phyloP scores from a whole-genome alignment of 2,329 filamentous ascomycete genomes.

The Chrysoporthe cubensis region DNA sequence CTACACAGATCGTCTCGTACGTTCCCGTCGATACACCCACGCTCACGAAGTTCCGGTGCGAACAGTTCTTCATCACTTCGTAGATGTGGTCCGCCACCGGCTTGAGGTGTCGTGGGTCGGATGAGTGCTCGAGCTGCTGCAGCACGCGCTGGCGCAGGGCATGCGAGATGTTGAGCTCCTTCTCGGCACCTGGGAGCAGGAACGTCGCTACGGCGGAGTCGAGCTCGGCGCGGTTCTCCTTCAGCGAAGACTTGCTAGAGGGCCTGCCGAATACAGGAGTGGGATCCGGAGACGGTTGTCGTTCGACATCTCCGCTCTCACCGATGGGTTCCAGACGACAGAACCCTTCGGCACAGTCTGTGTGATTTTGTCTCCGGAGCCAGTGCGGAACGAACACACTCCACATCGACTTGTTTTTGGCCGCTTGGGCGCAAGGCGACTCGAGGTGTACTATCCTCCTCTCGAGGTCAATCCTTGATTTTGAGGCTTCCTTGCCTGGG shows the following conservation, averaged over 20 bases:
- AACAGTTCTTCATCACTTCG: conserved; percentile 51
- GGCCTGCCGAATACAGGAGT: conserved; percentile 32
- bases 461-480: conserved; percentile 21
- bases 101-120: conserved; percentile 44
- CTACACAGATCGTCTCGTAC: conserved; percentile 52
- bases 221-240: conserved; percentile 37
- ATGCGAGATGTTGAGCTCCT: conserved; percentile 53
- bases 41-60: conserved; percentile 54
- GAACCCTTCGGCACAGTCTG: conserved; percentile 6
- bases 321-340: conserved; percentile 13
- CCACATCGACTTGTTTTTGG: conserved; percentile 20
- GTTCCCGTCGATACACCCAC: conserved; percentile 58
- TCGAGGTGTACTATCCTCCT: conserved; percentile 26
- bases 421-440: conserved; percentile 21
- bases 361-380: conserved; percentile 1
- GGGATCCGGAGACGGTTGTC: background rate
- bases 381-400: background rate
- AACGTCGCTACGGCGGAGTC: conserved; percentile 46
- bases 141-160: conserved; percentile 46
- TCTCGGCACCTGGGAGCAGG: conserved; percentile 45
- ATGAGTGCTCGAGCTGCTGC: conserved; percentile 39
- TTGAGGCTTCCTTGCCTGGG: conserved; percentile 24
- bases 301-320: background rate
- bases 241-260: conserved; percentile 36
- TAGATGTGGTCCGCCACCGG: conserved; percentile 53